Percentiles rank a stretch among this genome's conserved stretches.
These are phyloP conservation scores for Syzygium syzygioides DNA, from an alignment of 441 rosid genomes.

Conservation along the genomic window DNA sequence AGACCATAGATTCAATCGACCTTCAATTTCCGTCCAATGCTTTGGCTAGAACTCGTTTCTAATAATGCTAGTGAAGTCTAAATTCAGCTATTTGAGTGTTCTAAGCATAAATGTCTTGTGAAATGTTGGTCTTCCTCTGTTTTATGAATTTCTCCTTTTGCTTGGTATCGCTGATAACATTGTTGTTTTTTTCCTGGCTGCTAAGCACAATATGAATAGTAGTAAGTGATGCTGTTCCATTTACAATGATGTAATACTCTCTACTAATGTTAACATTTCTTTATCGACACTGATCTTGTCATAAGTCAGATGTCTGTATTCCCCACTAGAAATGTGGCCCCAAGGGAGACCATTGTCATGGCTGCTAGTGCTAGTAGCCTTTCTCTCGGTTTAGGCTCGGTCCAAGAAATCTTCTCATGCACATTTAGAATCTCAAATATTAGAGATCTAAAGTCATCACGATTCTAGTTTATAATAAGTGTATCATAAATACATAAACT, in stretches of 20 bases:
- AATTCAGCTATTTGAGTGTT: not conserved
- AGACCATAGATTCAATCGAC: not conserved
- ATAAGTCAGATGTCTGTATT: not conserved
- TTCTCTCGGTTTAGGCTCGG: not conserved
- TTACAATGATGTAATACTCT: not conserved
- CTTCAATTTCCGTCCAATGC: not conserved
- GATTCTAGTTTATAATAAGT: not conserved
- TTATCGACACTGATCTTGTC: not conserved
- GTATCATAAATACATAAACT: not conserved
- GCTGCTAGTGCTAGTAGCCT: not conserved
- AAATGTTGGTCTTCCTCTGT: not conserved
- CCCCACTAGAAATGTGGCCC: not conserved
- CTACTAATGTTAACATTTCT: not conserved
- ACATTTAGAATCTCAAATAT: not conserved
- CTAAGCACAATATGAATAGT: not conserved
- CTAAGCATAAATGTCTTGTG: not conserved
- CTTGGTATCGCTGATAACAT: not conserved
- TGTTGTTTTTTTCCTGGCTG: not conserved
- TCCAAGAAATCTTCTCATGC: not conserved
- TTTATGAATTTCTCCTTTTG: not conserved
- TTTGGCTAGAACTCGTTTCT: not conserved
- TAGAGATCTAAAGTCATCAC: not conserved
- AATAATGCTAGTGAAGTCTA: not conserved
- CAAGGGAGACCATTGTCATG: not conserved
- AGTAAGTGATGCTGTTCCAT: not conserved